Evolutionary conservation across 2,329 filamentous ascomycete species (phyloP).

Genomic region (Ophiostoma novo-ulmi): DNA sequence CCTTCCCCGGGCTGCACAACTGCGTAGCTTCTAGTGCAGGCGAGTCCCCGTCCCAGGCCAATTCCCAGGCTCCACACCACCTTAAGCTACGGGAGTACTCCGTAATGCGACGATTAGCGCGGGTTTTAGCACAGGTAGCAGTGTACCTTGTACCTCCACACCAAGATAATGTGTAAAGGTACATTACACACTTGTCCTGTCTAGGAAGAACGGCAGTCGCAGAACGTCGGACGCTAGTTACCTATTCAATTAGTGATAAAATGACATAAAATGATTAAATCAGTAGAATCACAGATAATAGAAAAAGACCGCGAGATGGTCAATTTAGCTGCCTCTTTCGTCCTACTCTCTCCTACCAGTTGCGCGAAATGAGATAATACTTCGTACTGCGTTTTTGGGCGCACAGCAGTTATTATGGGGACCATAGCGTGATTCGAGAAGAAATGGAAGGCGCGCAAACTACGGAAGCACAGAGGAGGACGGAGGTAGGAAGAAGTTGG

Average conservation of each 20-base stretch:
- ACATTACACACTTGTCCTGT: not conserved
- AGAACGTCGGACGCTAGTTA: not conserved
- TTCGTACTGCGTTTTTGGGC: not conserved
- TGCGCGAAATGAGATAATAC: not conserved
- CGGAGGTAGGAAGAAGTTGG: not conserved
- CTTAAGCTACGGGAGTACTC: conserved; percentile 8
- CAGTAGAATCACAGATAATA: not conserved
- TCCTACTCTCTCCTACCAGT: not conserved
- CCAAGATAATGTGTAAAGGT: not conserved
- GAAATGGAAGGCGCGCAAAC: not conserved
- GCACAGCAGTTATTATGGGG: not conserved
- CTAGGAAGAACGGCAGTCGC: conserved; percentile 18
- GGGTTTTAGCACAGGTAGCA: not conserved
- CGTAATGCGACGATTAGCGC: conserved; percentile 9
- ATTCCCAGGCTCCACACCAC: conserved; percentile 1
- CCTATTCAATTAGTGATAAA: not conserved
- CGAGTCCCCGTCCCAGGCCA: not conserved
- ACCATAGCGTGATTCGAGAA: not conserved
- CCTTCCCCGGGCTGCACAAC: not conserved
- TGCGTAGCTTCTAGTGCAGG: conserved; percentile 4
- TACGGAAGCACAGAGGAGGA: not conserved
- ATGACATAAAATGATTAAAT: not conserved
- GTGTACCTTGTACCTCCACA: not conserved
- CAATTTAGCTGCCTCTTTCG: conserved; percentile 18
- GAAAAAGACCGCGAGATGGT: not conserved